Percentiles rank a stretch among this genome's conserved stretches.
Evolutionary conservation across 2,329 filamentous ascomycete genomes (phyloP).

Genomic region (Dactylellina haptotyla): DNA sequence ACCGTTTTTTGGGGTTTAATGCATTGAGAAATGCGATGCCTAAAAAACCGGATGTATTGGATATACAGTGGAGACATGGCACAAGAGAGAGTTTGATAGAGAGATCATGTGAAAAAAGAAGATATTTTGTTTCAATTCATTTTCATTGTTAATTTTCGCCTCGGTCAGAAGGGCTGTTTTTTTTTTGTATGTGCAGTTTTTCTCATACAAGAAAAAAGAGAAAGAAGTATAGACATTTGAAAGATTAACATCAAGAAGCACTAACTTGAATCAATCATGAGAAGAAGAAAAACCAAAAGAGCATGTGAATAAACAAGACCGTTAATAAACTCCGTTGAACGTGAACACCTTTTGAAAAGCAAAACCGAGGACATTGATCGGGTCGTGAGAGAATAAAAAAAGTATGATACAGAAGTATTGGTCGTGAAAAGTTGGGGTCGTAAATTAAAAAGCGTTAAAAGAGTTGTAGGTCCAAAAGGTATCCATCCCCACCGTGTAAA

Average conservation of each 20-base stretch:
- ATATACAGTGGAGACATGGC: too few species aligned
- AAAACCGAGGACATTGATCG: conserved; percentile 8
- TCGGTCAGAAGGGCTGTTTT: conserved; percentile 3
- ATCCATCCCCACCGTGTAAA: conserved; percentile 2
- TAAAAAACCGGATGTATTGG: too few species aligned
- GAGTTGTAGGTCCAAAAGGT: neutral
- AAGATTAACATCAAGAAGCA: conserved; percentile 10
- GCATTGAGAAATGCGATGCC: too few species aligned
- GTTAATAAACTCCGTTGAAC: conserved; percentile 14
- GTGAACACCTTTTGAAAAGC: conserved; percentile 4
- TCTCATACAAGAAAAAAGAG: conserved; percentile 39
- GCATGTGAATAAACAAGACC: neutral
- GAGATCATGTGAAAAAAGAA: too few species aligned
- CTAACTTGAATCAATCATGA: conserved; percentile 3
- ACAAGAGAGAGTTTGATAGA: too few species aligned
- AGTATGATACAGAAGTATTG: conserved; percentile 14
- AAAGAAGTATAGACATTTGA: conserved; percentile 28
- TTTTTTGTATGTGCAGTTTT: conserved; percentile 8
- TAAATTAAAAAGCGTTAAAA: conserved; percentile 21
- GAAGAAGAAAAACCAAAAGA: conserved; percentile 1
- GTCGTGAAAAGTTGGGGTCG: conserved; percentile 13
- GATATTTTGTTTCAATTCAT: conserved; percentile 21
- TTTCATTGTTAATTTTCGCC: conserved; percentile 25
- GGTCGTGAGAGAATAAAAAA: conserved; percentile 1
- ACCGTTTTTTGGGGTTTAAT: neutral